These are phyloP conservation scores for Cotoneaster glaucophyllus DNA, from an alignment of 306 rosid genomes.

Conservation along the genomic window DNA sequence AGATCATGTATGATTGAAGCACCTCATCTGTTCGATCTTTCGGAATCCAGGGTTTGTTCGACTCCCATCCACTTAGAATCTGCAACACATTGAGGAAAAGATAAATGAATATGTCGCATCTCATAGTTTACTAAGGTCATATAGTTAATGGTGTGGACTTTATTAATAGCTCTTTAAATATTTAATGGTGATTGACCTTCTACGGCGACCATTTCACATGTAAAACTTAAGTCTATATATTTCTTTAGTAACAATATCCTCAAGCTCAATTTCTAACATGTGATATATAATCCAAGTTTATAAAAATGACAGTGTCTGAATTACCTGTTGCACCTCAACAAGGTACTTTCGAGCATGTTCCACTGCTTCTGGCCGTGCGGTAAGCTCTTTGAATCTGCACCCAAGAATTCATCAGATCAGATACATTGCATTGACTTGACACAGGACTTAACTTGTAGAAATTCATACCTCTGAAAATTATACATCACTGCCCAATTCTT, in stretches of 20 bases:
- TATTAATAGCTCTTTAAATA: background rate
- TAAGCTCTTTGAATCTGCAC: constrained; percentile 80
- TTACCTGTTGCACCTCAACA: constrained; percentile 69
- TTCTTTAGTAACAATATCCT: background rate
- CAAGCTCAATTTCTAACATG: background rate
- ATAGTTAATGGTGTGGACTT: background rate
- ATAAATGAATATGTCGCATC: background rate
- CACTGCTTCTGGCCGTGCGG: constrained; percentile 71
- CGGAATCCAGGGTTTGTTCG: constrained; percentile 76
- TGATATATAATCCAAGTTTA: background rate
- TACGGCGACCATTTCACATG: background rate
- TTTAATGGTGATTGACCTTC: background rate
- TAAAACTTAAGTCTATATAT: background rate
- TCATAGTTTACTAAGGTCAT: background rate
- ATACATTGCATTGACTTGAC: constrained; percentile 12
- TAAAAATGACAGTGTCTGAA: background rate
- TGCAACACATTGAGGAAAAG: constrained; percentile 26
- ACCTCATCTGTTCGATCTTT: constrained; percentile 73
- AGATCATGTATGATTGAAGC: constrained; percentile 6
- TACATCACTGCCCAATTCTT: background rate
- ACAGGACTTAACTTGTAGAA: background rate
- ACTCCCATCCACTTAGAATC: constrained; percentile 71
- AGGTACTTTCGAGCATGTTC: constrained; percentile 59
- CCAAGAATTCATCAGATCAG: constrained; percentile 23
- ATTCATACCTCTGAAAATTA: background rate